Evolutionary conservation across 2,329 filamentous ascomycete species (phyloP), one percentile per base, ranked within the genome.

Genomic region (Camillea tinctor): DNA sequence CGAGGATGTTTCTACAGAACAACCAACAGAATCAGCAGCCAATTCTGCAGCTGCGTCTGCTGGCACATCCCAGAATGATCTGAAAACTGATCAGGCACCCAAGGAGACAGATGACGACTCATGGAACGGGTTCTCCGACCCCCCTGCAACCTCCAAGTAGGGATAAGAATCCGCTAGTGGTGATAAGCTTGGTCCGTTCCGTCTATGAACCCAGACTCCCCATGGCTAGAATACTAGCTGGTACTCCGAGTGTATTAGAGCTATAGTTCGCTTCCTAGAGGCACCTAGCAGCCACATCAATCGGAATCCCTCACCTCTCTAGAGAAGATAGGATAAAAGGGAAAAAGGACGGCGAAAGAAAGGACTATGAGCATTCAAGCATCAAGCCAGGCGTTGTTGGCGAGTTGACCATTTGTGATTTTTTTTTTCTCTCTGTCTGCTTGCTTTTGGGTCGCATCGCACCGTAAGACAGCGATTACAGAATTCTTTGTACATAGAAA

Each of bases 71-170:
- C 54, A 66, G 54, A 61, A 66, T 50, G 59, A 62, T 3, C 11
- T 55, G 5, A 57, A 59, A 22, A 40, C 30, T 4, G 53, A 55
- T 4, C 19, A 21, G 13, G 50, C 54, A 53, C 63, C 50, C 56
- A 70, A 66, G 36, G 63, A 71, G 40, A 58, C 64, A 5, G 62
- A 69, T 21, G 73, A 69, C 36, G 57, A 75, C 63, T 77, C 77
- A 8, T 78, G 76, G 76, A 77, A 78, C 56, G 77, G 76, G 4
- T 78, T 78, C 57, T 69, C 76, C 21, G 75, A 79, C 62, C 30
- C 57, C 4, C 56, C 58, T 30, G 52, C 55, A 48, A 21, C 22
- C 9, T n/a, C 48, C 24, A 67, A 62, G 44, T 11, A 40, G 22
- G 48, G 21, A 19, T 30, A 53, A 17, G 36, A 17, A 15, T 44